Evolutionary conservation across 768 basidiomycete genomes (phyloP), one percentile per base, ranked within the genome.

Genomic region (Kwoniella mangroviensis): DNA sequence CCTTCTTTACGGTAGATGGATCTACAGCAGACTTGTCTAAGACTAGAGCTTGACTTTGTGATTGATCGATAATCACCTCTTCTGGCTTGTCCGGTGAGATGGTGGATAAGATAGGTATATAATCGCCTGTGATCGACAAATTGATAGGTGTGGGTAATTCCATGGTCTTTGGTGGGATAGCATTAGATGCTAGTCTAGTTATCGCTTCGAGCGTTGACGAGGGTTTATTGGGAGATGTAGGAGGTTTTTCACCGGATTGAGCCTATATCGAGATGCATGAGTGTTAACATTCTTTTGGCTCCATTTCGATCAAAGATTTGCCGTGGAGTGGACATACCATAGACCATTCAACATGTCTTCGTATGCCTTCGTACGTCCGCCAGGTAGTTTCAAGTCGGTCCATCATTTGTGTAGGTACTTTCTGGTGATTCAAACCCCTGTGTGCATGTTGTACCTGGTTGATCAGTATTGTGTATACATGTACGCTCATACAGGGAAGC

Each of bases 361-460:
- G 9, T 9, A 69, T 13, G 6, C 62, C 68, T 26, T 69, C 68
- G 34, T 64, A 69, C 21, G 68, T 22, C 51, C 68, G 42, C 68
- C 68, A 69, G 24, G 68, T 62, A 15, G 55, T 53, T 41, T 69
- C 68, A 17, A 69, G 55, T 4, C 68, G 68, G 59, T 69, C 52
- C 61, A 64, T 63, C 68, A 69, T 69, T 24, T 64, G 61, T 11
- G 24, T n/a, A 4, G 68, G 68, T 22, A 69, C 56, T 41, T 21
- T 56, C 19, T 69, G 52, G 7, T 63, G 28, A 24, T 21, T 53
- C 43, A 63, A 2, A 17, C 68, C 68, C 21, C 68, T 69, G 28
- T 34, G n/a, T n/a, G n/a, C n/a, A n/a, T n/a, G n/a, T n/a, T n/a
- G n/a, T n/a, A n/a, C n/a, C n/a, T n/a, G n/a, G n/a, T n/a, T n/a